These are phyloP conservation scores for Pythium sp. DNA, from an alignment of 352 stramenopile species.

Conservation along the genomic window DNA sequence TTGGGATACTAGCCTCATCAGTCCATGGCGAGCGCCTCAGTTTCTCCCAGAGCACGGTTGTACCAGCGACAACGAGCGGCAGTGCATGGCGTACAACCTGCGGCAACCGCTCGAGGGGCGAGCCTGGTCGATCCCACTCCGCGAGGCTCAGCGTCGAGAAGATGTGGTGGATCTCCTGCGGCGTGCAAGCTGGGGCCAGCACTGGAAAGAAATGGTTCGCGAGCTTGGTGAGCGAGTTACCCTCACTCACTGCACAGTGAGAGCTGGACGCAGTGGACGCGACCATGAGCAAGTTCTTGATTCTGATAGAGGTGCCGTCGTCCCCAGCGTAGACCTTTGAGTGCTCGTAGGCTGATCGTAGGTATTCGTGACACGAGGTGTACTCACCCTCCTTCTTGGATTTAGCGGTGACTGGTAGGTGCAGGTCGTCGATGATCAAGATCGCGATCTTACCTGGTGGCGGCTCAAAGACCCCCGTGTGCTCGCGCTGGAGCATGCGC, in stretches of 20 bases:
- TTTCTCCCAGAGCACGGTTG: conserved; percentile 53
- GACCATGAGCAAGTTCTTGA: conserved; percentile 40
- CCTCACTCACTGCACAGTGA: background rate
- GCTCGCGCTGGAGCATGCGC: conserved; percentile 55
- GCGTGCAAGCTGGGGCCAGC: conserved; percentile 19
- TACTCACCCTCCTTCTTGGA: background rate
- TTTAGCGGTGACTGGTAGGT: conserved; percentile 22
- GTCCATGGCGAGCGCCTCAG: conserved; percentile 12
- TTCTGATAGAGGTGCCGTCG: conserved; percentile 16
- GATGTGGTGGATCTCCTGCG: conserved; percentile 33
- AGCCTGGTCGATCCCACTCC: conserved; percentile 11
- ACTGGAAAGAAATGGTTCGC: conserved; percentile 33
- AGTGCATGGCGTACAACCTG: conserved; percentile 21
- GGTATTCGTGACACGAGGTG: conserved; percentile 27
- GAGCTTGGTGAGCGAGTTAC: conserved; percentile 12
- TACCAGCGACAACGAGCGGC: conserved; percentile 32
- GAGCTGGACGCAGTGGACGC: conserved; percentile 19
- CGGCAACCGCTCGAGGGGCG: conserved; percentile 15
- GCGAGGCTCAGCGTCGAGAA: conserved; percentile 22
- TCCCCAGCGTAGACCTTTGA: conserved; percentile 21
- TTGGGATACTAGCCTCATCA: background rate
- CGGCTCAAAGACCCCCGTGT: conserved; percentile 43
- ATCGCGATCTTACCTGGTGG: conserved; percentile 51
- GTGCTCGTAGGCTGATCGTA: conserved; percentile 37
- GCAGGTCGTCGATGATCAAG: conserved; percentile 54